Evolutionary conservation across 139 green algal species (phyloP), one percentile per base, ranked within the genome.

Genomic region (Ulvella scutata): DNA sequence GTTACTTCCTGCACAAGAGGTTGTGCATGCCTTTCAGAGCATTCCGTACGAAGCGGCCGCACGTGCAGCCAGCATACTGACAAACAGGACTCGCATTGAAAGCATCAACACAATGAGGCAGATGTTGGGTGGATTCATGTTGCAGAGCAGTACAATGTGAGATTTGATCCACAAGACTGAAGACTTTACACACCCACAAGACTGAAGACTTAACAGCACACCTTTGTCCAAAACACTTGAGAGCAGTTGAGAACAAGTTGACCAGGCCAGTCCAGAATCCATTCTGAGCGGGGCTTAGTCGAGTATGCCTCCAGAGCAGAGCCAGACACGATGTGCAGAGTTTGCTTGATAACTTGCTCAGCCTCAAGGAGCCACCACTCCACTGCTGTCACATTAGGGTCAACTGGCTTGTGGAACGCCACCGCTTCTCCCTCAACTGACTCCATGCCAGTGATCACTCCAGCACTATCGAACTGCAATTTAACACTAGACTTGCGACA

Each of bases 241-340:
- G 80, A 87, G 76, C 82, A 88, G 72, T 88, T 88, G 44, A 92
- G 83, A 37, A 92, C 84, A 17, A 92, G 77, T 82, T 90, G 87
- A 7, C 87, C 87, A 17, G 87, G 86, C 86, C 86, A 91, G 43
- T 90, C 62, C 36, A 92, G 81, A 67, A 92, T 90, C 87, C 87
- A 92, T 37, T 82, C 61, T 36, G 62, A 78, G 59, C 87, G 82
- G n/a, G 85, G 74, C 3, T 31, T 75, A 4, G 39, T 39, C 3
- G 79, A 73, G 72, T 90, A 92, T 13, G 82, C 80, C 62, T 82
- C 79, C 6, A 91, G 72, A 4, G 84, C 74, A 43, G 92, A 81
- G 2, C 82, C 79, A 3, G 83, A 80, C 4, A 90, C 36, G 62
- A 84, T 85, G 77, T 90, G 86, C 79, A 93, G 74, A 7, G 84